Evolutionary conservation across 2,329 filamentous ascomycete genomes (phyloP), one percentile per base, ranked within the genome.

Genomic region (Fusarium begoniae): DNA sequence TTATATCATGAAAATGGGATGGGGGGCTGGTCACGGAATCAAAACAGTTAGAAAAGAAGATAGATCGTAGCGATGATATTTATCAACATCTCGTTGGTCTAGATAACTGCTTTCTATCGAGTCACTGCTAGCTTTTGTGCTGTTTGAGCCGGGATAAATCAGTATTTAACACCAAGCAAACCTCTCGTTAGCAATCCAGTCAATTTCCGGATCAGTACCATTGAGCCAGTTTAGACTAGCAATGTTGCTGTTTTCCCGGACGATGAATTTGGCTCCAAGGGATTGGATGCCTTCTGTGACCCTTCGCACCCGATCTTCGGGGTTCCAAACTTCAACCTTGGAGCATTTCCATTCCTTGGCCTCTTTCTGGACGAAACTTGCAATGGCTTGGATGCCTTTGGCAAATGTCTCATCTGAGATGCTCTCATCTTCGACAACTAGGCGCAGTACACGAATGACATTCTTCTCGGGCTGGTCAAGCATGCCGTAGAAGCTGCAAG

Each of bases 241-340:
- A 68, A 96, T 93, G 80, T 91, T 94, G 60, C 91, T 88, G 56
- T 82, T 83, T 62, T 94, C 89, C 40, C 93, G 84, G 5, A 88
- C 85, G 1, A 90, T 85, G 65, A 84, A 83, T 37, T 83, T 79
- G 63, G 88, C 84, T 26, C 87, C 79, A 22, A 94, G 75, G 14
- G 85, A 86, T 5, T 84, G 82, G 20, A 74, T 75, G 32, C 77
- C 79, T 44, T 85, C 81, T 3, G 91, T 82, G 45, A 92, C 76
- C 22, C 80, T 71, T 79, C 80, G 80, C 32, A 91, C 80, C 71
- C 87, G 77, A 12, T 88, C 84, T 8, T 88, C 88, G 1, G 95
- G 95, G 79, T 96, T 97, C 96, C 96, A 98, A 58, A 96, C 85
- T 80, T 95, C 89, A 8, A 98, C 89, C 51, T 90, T 87, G 45